A percentile compares a stretch with the other conserved stretches of the same genome.
Evolutionary conservation across 2,329 filamentous ascomycete genomes (phyloP).

Genomic region (Fusarium sp.): DNA sequence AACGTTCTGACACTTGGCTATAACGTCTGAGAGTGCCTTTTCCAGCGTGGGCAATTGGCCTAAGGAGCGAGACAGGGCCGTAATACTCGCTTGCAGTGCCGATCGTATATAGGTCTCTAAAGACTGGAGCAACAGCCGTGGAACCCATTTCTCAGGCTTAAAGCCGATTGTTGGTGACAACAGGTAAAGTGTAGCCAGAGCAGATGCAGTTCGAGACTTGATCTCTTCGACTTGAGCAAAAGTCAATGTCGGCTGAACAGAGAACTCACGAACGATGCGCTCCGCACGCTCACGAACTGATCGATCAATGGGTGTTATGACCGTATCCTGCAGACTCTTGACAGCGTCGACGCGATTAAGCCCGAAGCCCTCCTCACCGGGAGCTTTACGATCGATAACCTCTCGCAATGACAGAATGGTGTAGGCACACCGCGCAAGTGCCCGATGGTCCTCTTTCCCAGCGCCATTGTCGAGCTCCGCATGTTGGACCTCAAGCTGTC

Average conservation of each 20-base stretch:
- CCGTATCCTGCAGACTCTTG: slow-evolving; percentile 73
- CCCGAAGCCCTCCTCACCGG: slow-evolving; percentile 79
- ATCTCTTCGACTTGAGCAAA: slow-evolving; percentile 78
- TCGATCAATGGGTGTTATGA: slow-evolving; percentile 78
- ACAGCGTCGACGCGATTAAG: slow-evolving; percentile 80
- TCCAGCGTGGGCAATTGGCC: slow-evolving; percentile 85
- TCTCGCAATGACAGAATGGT: slow-evolving; percentile 81
- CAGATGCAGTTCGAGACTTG: slow-evolving; percentile 77
- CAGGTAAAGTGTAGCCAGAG: slow-evolving; percentile 80
- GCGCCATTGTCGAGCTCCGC: slow-evolving; percentile 62
- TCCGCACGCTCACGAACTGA: slow-evolving; percentile 79
- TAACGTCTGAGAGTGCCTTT: slow-evolving; percentile 82
- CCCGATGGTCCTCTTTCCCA: slow-evolving; percentile 77
- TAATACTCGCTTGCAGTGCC: slow-evolving; percentile 80
- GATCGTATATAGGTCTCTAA: slow-evolving; percentile 86
- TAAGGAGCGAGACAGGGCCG: slow-evolving; percentile 78
- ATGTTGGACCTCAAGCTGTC: slow-evolving; percentile 89
- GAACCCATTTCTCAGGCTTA: slow-evolving; percentile 68
- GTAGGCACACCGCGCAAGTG: slow-evolving; percentile 83
- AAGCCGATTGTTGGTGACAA: slow-evolving; percentile 74
- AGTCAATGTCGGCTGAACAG: slow-evolving; percentile 68
- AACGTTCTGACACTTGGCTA: slow-evolving; percentile 87
- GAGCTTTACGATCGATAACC: slow-evolving; percentile 73
- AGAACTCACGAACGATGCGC: slow-evolving; percentile 85
- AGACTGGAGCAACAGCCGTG: slow-evolving; percentile 77